Conservation (phyloP, 257 asterid genomes). For the Paulownia fortunei region DNA sequence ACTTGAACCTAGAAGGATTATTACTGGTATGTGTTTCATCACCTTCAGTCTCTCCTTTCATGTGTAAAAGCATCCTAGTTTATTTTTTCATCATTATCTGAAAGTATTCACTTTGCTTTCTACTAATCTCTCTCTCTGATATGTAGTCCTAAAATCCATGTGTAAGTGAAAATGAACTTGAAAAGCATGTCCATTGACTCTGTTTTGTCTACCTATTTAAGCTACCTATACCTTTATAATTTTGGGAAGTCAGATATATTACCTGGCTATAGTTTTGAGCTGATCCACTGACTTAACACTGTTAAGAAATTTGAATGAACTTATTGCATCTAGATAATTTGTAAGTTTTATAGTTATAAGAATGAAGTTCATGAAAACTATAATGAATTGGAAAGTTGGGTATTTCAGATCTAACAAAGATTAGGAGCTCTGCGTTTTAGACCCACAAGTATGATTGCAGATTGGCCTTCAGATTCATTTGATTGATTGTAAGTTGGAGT, state of each 20-base stretch:
- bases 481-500: neutral
- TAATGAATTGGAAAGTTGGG: neutral
- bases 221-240: neutral
- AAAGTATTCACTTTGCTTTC: neutral
- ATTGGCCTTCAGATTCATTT: neutral
- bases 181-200: neutral
- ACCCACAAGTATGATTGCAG: neutral
- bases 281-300: neutral
- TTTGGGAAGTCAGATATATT: neutral
- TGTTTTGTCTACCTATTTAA: neutral
- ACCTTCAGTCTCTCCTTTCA: slow-evolving; percentile 12
- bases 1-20: slow-evolving; percentile 80
- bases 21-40: slow-evolving; percentile 62
- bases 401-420: neutral
- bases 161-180: neutral
- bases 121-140: neutral
- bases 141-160: neutral
- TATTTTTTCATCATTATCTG: neutral
- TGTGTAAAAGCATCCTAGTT: neutral
- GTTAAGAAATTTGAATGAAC: neutral
- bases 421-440: neutral
- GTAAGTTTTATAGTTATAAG: neutral
- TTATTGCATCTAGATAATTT: slow-evolving; percentile 2
- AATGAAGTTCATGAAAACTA: neutral
- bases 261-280: neutral